phyloP scores from a whole-genome alignment of 2,329 filamentous ascomycete species.

The Talaromyces sp. region DNA sequence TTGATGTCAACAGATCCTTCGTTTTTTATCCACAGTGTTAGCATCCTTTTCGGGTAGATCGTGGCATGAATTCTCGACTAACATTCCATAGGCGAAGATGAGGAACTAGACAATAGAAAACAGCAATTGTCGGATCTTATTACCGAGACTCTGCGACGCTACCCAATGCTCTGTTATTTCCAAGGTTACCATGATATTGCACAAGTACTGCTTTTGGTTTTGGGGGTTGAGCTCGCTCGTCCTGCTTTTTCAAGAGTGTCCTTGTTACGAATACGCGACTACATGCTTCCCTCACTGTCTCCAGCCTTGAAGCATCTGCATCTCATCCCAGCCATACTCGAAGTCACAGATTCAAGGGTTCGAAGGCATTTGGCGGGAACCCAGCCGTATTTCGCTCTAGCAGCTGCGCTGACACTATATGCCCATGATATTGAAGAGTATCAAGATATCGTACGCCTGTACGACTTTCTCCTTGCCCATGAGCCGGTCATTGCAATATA shows the following conservation, averaged over 20 bases:
- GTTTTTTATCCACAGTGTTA: slow-evolving; percentile 87
- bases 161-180: slow-evolving; percentile 89
- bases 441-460: slow-evolving; percentile 80
- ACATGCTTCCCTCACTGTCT: slow-evolving; percentile 85
- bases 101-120: slow-evolving; percentile 68
- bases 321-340: slow-evolving; percentile 77
- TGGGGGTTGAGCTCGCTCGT: slow-evolving; percentile 60
- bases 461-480: slow-evolving; percentile 83
- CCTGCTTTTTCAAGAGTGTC: slow-evolving; percentile 75
- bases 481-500: slow-evolving; percentile 90
- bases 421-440: slow-evolving; percentile 93
- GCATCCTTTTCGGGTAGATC: slow-evolving; percentile 28
- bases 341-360: slow-evolving; percentile 66
- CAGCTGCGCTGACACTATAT: slow-evolving; percentile 93
- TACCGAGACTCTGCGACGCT: slow-evolving; percentile 69
- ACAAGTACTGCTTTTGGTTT: slow-evolving; percentile 86
- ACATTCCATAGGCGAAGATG: slow-evolving; percentile 57
- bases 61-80: neutral
- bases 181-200: slow-evolving; percentile 99
- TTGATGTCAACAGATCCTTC: slow-evolving; percentile 95
- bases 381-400: slow-evolving; percentile 86
- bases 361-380: slow-evolving; percentile 70
- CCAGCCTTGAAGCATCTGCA: slow-evolving; percentile 81
- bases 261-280: slow-evolving; percentile 86
- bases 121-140: slow-evolving; percentile 76